Conservation (phyloP, 1,284 basidiomycete genomes). For the Volvariella volvacea region DNA sequence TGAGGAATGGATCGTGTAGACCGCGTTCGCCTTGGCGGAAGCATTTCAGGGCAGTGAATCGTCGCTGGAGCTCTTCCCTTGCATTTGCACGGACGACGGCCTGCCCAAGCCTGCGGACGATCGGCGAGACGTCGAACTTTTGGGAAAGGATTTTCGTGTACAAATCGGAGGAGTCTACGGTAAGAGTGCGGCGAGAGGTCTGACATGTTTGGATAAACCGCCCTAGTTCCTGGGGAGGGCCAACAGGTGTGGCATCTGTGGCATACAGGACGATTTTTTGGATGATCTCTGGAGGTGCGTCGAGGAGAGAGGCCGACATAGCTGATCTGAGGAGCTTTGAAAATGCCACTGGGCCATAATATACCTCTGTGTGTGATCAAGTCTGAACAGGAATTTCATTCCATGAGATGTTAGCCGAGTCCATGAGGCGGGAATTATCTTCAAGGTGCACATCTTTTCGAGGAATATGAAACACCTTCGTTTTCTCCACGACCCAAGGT, state of each 20-base stretch:
- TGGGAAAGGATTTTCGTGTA: conserved; percentile 21
- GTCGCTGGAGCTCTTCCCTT: conserved; percentile 30
- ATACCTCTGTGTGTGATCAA: neutral
- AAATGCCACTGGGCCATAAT: neutral
- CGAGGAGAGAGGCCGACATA: conserved; percentile 21
- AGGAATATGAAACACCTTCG: too few relatives aligned
- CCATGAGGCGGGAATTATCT: too few relatives aligned
- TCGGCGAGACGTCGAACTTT: conserved; percentile 23
- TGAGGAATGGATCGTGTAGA: conserved; percentile 26
- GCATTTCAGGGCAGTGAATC: conserved; percentile 35
- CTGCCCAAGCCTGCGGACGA: conserved; percentile 20
- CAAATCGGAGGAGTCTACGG: conserved; percentile 16
- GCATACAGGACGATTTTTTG: conserved; percentile 26
- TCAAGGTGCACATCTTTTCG: too few relatives aligned
- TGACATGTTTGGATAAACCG: conserved; percentile 26
- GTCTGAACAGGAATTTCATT: neutral
- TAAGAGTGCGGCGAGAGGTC: conserved; percentile 11
- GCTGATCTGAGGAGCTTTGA: conserved; percentile 8
- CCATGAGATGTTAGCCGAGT: neutral
- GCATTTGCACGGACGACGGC: conserved; percentile 20
- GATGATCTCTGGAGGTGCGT: conserved; percentile 25
- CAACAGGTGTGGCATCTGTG: conserved; percentile 18
- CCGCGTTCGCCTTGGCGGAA: conserved; percentile 25
- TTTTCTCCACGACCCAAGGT: too few relatives aligned
- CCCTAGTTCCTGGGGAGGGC: conserved; percentile 24